Evolutionary conservation across 371 early-diverging fungal genomes (phyloP), one percentile per base, ranked within the genome.

Genomic region (Funneliformis caledonium): DNA sequence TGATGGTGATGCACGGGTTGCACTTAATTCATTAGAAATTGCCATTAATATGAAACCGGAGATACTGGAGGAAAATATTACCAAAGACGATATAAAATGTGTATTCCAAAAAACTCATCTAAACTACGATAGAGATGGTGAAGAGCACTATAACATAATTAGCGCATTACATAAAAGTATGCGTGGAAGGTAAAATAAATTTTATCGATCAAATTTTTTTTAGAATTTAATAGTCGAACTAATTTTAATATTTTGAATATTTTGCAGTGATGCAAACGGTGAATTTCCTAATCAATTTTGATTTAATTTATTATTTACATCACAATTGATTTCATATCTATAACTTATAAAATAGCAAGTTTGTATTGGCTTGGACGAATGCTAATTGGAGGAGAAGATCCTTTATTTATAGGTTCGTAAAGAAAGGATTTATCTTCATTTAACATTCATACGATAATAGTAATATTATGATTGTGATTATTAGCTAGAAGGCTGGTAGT

Each of bases 281-380:
- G 73, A 72, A 14, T 47, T 4, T 22, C 8, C 26, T 77, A 14
- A 8, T 42, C 37, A 16, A 59, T 52, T 43, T 42, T 42, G 33
- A 10, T 19, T 64, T 48, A 72, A 72, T 12, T 26, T 6, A 19
- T 31, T 72, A 12, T 31, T 26, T 31, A 33, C 14, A 48, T 70
- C 42, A 8, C 37, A 16, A 64, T n/a, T 75, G 42, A n/a, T 78
- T 22, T 47, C 59, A 62, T 37, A 47, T 62, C 11, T 37, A 43
- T 43, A 16, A 22, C 59, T 73, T 16, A 31, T 62, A 43, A 7
- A n/a, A 22, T 72, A 70, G 76, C 76, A 19, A 76, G 76, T 43
- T 73, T 97, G 4, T 97, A 97, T 84, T 97, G 96, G 96, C 85
- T 97, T 0, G 95, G 94, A 0, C 88, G 97, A 9, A 97, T 97